phyloP scores from a whole-genome alignment of 1,284 basidiomycete species.

The Earliella scabrosa region DNA sequence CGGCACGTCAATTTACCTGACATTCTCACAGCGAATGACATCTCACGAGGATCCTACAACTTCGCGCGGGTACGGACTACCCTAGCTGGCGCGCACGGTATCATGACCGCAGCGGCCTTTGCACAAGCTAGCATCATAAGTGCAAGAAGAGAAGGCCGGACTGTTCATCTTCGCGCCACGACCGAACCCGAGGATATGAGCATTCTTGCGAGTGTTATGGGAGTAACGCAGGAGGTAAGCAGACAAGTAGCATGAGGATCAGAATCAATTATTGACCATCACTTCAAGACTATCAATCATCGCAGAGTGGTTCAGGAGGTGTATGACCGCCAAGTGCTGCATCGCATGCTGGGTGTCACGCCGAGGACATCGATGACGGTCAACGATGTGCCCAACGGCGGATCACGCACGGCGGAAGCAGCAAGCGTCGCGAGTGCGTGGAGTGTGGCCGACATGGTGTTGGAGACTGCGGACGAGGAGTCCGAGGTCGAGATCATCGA shows the following conservation, averaged over 20 bases:
- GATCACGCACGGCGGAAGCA: constrained; percentile 24
- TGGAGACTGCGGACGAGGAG: constrained; percentile 31
- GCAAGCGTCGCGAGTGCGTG: constrained; percentile 42
- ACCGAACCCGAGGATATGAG: constrained; percentile 72
- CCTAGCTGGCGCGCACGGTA: constrained; percentile 85
- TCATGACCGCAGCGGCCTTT: constrained; percentile 77
- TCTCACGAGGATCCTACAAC: constrained; percentile 87
- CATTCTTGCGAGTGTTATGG: constrained; percentile 81
- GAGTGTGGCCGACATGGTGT: constrained; percentile 47
- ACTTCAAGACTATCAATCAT: constrained; percentile 68
- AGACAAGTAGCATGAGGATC: neutral
- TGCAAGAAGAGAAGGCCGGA: constrained; percentile 52
- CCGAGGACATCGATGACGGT: constrained; percentile 28
- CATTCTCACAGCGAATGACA: constrained; percentile 79
- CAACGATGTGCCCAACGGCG: constrained; percentile 15
- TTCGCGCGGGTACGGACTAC: constrained; percentile 84
- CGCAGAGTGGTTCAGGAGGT: constrained; percentile 72
- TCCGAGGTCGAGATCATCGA: constrained; percentile 44
- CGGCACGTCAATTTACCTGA: constrained; percentile 6
- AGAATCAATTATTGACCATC: constrained; percentile 16
- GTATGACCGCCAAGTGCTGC: constrained; percentile 65
- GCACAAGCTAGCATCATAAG: constrained; percentile 59
- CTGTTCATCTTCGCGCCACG: constrained; percentile 47
- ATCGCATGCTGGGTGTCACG: constrained; percentile 61
- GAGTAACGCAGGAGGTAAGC: constrained; percentile 81